A percentile compares a stretch with the other conserved stretches of the same genome.
These are phyloP conservation scores for Madurella mycetomatis DNA, from an alignment of 2,329 filamentous ascomycete species.

Conservation along the genomic window DNA sequence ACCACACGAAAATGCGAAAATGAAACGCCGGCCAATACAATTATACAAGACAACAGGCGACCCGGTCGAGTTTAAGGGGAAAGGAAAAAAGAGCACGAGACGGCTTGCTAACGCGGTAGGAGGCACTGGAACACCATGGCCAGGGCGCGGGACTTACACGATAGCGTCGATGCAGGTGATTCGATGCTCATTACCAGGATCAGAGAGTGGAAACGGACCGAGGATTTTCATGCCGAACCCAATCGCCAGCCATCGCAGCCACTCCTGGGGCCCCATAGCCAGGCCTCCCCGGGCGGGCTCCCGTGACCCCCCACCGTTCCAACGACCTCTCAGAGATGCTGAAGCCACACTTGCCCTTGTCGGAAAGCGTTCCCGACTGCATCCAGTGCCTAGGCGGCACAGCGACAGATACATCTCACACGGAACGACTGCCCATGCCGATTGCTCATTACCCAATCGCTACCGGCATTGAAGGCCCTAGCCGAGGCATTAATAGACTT, in stretches of 20 bases:
- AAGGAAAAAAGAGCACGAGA: background rate
- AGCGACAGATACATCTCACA: constrained; percentile 1
- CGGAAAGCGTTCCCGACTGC: constrained; percentile 14
- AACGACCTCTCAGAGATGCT: background rate
- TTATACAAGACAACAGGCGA: background rate
- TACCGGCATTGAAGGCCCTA: background rate
- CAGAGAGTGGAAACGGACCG: too few species aligned
- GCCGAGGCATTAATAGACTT: too few species aligned
- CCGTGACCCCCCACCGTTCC: too few species aligned
- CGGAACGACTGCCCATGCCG: background rate
- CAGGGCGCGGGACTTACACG: background rate
- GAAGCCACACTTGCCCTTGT: background rate
- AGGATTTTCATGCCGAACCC: too few species aligned
- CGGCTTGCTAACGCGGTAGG: background rate
- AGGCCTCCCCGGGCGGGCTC: too few species aligned
- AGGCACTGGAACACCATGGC: background rate
- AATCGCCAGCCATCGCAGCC: too few species aligned
- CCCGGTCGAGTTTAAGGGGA: constrained; percentile 8
- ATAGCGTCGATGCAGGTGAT: constrained; percentile 9
- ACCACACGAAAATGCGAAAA: too few species aligned
- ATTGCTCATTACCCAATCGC: background rate
- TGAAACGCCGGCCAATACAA: constrained; percentile 13
- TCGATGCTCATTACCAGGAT: constrained; percentile 1
- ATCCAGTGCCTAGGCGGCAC: constrained; percentile 10
- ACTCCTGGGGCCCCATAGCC: too few species aligned